Evolutionary conservation across 345 rosid species (phyloP).

Genomic region (Camelina neglecta): DNA sequence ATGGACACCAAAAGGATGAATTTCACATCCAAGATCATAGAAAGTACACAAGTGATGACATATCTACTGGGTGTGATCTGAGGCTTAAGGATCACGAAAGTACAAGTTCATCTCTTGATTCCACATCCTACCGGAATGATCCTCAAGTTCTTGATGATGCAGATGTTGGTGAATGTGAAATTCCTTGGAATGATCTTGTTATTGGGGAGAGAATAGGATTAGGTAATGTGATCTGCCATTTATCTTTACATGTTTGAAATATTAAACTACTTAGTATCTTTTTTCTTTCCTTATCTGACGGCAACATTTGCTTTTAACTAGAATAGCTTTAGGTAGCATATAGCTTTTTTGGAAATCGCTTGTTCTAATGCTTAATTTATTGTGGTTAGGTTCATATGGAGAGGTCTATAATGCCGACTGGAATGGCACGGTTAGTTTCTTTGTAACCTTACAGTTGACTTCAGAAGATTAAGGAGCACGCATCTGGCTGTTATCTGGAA

Average conservation of each 20-base stretch:
- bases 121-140: constrained; percentile 57
- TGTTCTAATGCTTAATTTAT: constrained; percentile 34
- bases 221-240: constrained; percentile 59
- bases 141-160: constrained; percentile 82
- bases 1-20: constrained; percentile 53
- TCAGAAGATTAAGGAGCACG: constrained; percentile 24
- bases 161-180: constrained; percentile 93
- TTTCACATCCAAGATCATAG: constrained; percentile 54
- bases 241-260: constrained; percentile 8
- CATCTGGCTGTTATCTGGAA: constrained; percentile 13
- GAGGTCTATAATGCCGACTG: constrained; percentile 99
- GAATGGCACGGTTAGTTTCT: constrained; percentile 92
- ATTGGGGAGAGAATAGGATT: constrained; percentile 98
- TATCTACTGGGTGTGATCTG: constrained; percentile 55
- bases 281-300: background rate
- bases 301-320: constrained; percentile 13
- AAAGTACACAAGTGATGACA: constrained; percentile 58
- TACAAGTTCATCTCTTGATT: constrained; percentile 65
- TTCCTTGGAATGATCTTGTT: constrained; percentile 96
- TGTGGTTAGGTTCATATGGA: constrained; percentile 87
- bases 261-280: background rate
- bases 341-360: constrained; percentile 24
- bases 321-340: constrained; percentile 20
- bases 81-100: constrained; percentile 70
- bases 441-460: constrained; percentile 22